These are phyloP conservation scores for Suhomyces coccinellae DNA, from an alignment of 1,139 yeast genomes.

Conservation along the genomic window DNA sequence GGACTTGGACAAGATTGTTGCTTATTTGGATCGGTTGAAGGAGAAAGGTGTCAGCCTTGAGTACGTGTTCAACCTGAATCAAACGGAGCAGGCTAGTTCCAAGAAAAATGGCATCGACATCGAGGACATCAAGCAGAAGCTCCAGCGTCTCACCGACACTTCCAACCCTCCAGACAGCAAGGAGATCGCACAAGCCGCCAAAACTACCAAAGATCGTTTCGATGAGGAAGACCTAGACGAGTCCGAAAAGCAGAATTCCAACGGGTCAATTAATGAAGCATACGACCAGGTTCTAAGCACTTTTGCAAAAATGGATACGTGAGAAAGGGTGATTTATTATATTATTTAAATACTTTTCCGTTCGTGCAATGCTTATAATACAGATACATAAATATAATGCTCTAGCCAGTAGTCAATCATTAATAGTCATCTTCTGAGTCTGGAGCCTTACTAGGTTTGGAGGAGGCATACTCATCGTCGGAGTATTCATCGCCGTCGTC, in stretches of 20 bases:
- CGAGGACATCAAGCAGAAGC: constrained; percentile 22
- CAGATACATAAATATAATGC: constrained; percentile 7
- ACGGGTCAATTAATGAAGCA: constrained; percentile 43
- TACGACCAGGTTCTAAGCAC: constrained; percentile 53
- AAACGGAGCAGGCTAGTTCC: constrained; percentile 9
- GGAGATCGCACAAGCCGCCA: not conserved
- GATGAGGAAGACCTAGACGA: constrained; percentile 6
- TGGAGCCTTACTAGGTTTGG: constrained; percentile 11
- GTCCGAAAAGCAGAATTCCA: constrained; percentile 13
- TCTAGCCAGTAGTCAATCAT: constrained; percentile 14
- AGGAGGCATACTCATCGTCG: constrained; percentile 32
- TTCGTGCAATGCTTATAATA: constrained; percentile 7
- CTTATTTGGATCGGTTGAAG: constrained; percentile 50
- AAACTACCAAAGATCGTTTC: constrained; percentile 1
- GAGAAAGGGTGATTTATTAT: constrained; percentile 2
- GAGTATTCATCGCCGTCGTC: constrained; percentile 40
- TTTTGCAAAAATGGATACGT: constrained; percentile 23
- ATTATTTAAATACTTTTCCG: constrained; percentile 6
- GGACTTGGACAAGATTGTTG: constrained; percentile 55
- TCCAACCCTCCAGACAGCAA: not conserved
- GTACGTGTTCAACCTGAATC: constrained; percentile 43
- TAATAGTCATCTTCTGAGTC: constrained; percentile 20
- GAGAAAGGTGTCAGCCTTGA: constrained; percentile 52
- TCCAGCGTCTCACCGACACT: constrained; percentile 16
- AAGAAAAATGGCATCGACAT: constrained; percentile 17